Evolutionary conservation across 129 eudicot species (phyloP).

Genomic region (Escallonia rubra): DNA sequence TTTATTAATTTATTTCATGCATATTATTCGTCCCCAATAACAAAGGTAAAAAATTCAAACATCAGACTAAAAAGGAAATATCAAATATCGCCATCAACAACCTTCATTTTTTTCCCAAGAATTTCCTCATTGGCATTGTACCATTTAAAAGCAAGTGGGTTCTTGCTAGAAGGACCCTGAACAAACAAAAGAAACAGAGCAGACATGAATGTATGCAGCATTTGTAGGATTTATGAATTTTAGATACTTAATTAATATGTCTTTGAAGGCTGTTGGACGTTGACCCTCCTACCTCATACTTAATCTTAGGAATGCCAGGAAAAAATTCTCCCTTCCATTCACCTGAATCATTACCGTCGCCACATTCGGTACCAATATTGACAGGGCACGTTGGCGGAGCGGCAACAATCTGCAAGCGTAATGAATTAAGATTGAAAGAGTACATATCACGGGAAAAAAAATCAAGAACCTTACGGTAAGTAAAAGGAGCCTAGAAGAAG

Average conservation of each 20-base stretch:
- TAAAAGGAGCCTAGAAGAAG: neutral
- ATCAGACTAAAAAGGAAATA: neutral
- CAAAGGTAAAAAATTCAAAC: neutral
- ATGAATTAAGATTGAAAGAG: neutral
- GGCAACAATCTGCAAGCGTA: slow-evolving; percentile 43
- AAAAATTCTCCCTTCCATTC: slow-evolving; percentile 95
- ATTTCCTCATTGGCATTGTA: slow-evolving; percentile 90
- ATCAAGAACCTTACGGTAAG: neutral
- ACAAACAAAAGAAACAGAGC: neutral
- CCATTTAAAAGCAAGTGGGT: slow-evolving; percentile 79
- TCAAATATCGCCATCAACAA: slow-evolving; percentile 4
- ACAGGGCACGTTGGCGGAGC: slow-evolving; percentile 93
- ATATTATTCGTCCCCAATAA: too few species aligned
- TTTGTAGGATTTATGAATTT: too few species aligned
- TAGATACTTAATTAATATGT: neutral
- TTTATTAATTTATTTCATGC: neutral
- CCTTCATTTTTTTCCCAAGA: slow-evolving; percentile 96
- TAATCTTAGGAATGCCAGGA: slow-evolving; percentile 89
- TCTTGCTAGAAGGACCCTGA: slow-evolving; percentile 89
- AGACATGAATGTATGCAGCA: neutral
- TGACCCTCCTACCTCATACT: slow-evolving; percentile 60
- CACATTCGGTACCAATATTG: slow-evolving; percentile 46
- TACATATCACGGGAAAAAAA: neutral
- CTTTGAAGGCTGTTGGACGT: neutral
- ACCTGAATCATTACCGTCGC: slow-evolving; percentile 22